phyloP scores from a whole-genome alignment of 108 stramenopile species.

The Fragilaria crotonensis region DNA sequence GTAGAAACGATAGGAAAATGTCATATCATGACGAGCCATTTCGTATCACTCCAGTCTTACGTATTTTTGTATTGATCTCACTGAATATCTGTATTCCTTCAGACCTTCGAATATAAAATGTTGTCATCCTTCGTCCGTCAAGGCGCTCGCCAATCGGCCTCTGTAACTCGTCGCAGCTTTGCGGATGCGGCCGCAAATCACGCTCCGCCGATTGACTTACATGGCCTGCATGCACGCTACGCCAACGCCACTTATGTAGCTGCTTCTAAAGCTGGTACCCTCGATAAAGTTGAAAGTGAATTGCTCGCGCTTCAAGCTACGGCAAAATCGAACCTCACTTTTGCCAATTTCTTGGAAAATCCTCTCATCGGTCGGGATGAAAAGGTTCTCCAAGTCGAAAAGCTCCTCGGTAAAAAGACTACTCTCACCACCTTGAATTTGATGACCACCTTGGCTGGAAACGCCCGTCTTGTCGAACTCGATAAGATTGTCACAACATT shows the following conservation, averaged over 20 bases:
- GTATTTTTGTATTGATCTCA: no score
- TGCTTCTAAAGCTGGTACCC: conserved; percentile 73
- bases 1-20: no score
- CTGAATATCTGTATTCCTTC: no score
- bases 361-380: conserved; percentile 80
- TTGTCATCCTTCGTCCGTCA: conserved; percentile 6
- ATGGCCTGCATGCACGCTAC: conserved; percentile 91
- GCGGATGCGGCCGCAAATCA: conserved; percentile 45
- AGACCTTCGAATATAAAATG: no score
- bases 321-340: conserved; percentile 42
- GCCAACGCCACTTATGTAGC: conserved; percentile 94
- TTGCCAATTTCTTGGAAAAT: conserved; percentile 77
- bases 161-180: conserved; percentile 19
- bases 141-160: not conserved
- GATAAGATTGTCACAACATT: conserved; percentile 69
- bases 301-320: conserved; percentile 65
- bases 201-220: conserved; percentile 78
- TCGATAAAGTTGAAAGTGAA: conserved; percentile 85
- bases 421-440: conserved; percentile 77
- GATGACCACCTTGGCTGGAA: conserved; percentile 89
- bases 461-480: conserved; percentile 80
- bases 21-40: no score
- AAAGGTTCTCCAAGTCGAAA: conserved; percentile 57
- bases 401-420: conserved; percentile 57
- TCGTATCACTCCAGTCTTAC: no score